Evolutionary conservation across 1,284 basidiomycete species (phyloP), one percentile per base, ranked within the genome.

Genomic region (Lignosus rhinocerotis): DNA sequence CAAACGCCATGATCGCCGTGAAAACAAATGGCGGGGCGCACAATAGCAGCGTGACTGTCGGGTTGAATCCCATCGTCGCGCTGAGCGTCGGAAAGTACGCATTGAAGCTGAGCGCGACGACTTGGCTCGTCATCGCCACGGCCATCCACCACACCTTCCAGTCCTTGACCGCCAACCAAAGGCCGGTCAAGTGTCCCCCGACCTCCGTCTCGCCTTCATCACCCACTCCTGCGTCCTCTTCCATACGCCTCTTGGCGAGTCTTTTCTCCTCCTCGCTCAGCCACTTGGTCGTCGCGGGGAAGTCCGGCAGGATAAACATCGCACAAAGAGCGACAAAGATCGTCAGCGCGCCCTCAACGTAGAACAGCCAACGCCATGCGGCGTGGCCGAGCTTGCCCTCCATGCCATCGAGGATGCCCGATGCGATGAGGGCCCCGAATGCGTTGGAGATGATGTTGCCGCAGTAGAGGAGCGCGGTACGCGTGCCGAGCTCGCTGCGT

Each of bases 371-470:
- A 45, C 69, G 76, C 92, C 93, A 95, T 1, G 90, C 90, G 6
- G 88, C 79, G 54, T 84, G 82, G 0, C 90, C 90, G 6, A 87
- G 74, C 49, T 78, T 78, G 8, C 85, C 87, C 56, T 92, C 78
- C 88, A 92, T 92, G 43, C 79, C 77, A 55, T 79, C 75, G 62
- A 92, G 76, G 59, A 90, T 89, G 8, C 82, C 86, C 16, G 89
- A 91, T 12, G 89, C 90, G 58, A 94, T 81, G 19, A 94, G 76
- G 0, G 89, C 80, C 17, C 92, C 91, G 69, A 94, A 93, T 1
- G 91, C 92, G 74, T 93, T 94, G 56, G 85, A 88, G 62, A 93
- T 84, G 54, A 94, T 78, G 68, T 80, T 85, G 12, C 90, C 90
- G 66, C 83, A 87, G 62, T 84, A 87, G 17, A 95, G 80, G 55